Evolutionary conservation across 352 stramenopile species (phyloP).

Genomic region (Pythium insidiosum): DNA sequence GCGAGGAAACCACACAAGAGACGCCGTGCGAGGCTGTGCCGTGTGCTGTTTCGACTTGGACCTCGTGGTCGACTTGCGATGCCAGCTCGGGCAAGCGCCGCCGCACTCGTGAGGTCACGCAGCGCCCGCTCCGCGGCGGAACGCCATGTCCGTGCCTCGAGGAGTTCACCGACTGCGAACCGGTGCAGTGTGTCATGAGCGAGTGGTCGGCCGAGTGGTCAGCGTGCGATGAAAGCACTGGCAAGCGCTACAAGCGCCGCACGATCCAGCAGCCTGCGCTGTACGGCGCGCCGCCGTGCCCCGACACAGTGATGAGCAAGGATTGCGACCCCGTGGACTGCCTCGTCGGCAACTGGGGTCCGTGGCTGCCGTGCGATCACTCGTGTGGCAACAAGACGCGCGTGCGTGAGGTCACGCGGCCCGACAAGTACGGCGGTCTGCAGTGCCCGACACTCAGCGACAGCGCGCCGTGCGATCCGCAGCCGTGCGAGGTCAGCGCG

Average conservation of each 20-base stretch:
- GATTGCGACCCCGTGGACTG: conserved; percentile 51
- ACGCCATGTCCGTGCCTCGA: conserved; percentile 4
- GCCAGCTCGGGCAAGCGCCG: conserved; percentile 31
- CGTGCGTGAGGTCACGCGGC: conserved; percentile 22
- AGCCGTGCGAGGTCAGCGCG: conserved; percentile 27
- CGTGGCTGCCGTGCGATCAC: conserved; percentile 25
- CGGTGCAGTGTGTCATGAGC: conserved; percentile 6
- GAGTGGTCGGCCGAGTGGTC: conserved; percentile 11
- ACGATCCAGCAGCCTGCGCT: conserved; percentile 25
- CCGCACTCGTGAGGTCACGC: conserved; percentile 6
- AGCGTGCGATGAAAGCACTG: conserved; percentile 7
- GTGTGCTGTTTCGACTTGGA: conserved; percentile 35
- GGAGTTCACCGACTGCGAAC: conserved; percentile 8
- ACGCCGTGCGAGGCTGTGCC: conserved; percentile 24
- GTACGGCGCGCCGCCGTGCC: conserved; percentile 31
- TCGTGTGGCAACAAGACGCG: conserved; percentile 23
- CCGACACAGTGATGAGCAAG: conserved; percentile 18
- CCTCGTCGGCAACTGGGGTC: conserved; percentile 25
- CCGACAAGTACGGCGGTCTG: conserved; percentile 42
- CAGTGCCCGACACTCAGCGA: conserved; percentile 35
- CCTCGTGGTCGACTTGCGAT: conserved; percentile 32
- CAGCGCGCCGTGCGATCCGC: conserved; percentile 27
- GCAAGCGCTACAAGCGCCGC: conserved; percentile 26
- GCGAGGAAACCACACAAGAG: conserved; percentile 1
- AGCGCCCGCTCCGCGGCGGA: conserved; percentile 7